Percentiles rank a stretch among this genome's conserved stretches.
Evolutionary conservation across 2,329 filamentous ascomycete species (phyloP).

Genomic region (Acrodontium crateriforme): DNA sequence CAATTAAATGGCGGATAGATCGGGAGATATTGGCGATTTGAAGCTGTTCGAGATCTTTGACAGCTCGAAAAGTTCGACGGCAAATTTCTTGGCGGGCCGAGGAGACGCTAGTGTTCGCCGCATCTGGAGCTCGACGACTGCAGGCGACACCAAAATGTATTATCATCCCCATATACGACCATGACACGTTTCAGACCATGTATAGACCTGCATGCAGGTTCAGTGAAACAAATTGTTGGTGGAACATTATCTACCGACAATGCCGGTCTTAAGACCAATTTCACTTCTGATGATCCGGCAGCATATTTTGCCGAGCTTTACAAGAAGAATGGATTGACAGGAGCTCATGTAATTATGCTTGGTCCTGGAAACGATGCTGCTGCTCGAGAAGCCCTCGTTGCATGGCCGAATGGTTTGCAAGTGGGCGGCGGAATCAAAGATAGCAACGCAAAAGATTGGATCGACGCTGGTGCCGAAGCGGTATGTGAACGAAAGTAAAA

Average conservation of each 20-base stretch:
- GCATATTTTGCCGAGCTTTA: slow-evolving; percentile 74
- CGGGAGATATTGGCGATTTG: too few species aligned
- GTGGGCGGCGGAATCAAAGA: slow-evolving; percentile 90
- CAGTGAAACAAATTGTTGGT: slow-evolving; percentile 97
- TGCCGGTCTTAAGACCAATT: slow-evolving; percentile 64
- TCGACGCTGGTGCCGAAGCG: slow-evolving; percentile 78
- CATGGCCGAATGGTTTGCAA: slow-evolving; percentile 72
- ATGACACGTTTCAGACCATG: slow-evolving; percentile 96
- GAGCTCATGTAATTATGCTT: slow-evolving; percentile 93
- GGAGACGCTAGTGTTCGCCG: too few species aligned
- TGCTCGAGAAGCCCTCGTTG: slow-evolving; percentile 58
- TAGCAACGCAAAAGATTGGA: slow-evolving; percentile 71
- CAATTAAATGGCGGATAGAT: too few species aligned
- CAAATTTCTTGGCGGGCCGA: too few species aligned
- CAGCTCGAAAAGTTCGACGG: too few species aligned
- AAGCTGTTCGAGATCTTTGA: too few species aligned
- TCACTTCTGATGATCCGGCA: slow-evolving; percentile 72
- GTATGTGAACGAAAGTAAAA: too few species aligned
- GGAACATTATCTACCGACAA: slow-evolving; percentile 55
- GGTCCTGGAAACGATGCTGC: slow-evolving; percentile 75
- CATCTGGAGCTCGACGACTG: too few species aligned
- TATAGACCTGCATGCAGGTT: slow-evolving; percentile 93
- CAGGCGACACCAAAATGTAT: not conserved
- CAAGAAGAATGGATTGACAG: slow-evolving; percentile 55
- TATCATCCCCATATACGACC: slow-evolving; percentile 2